These are phyloP conservation scores for Pestalotiopsis sp. DNA, from an alignment of 2,329 filamentous ascomycete species.

Conservation along the genomic window DNA sequence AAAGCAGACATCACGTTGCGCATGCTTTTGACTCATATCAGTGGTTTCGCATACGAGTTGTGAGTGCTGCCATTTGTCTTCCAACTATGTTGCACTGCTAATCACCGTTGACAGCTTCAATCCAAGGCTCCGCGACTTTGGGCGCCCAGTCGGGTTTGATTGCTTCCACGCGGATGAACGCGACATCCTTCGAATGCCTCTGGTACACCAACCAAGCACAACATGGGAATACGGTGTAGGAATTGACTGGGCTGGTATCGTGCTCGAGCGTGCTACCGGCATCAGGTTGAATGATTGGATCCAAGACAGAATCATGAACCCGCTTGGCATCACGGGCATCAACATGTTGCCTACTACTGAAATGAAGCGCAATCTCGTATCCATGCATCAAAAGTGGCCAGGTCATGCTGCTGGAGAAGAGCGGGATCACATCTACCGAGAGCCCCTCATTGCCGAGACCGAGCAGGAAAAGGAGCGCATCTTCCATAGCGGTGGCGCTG, in stretches of 20 bases:
- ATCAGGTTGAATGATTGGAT: slow-evolving; percentile 48
- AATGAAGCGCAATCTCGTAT: slow-evolving; percentile 55
- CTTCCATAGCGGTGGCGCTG: slow-evolving; percentile 63
- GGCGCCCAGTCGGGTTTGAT: slow-evolving; percentile 50
- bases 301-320: slow-evolving; percentile 45
- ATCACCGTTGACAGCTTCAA: slow-evolving; percentile 27
- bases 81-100: not conserved
- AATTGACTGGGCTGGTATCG: slow-evolving; percentile 55
- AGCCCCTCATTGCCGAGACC: slow-evolving; percentile 35
- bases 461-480: slow-evolving; percentile 41
- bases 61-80: not conserved
- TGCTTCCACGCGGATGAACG: slow-evolving; percentile 56
- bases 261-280: slow-evolving; percentile 45
- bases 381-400: slow-evolving; percentile 53
- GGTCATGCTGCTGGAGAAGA: slow-evolving; percentile 37
- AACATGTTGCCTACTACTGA: slow-evolving; percentile 56
- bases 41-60: slow-evolving; percentile 59
- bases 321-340: slow-evolving; percentile 48
- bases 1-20: slow-evolving; percentile 52
- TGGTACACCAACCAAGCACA: slow-evolving; percentile 64
- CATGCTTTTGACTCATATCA: slow-evolving; percentile 57
- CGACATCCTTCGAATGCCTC: slow-evolving; percentile 48
- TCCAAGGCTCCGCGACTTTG: slow-evolving; percentile 45
- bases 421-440: slow-evolving; percentile 49
- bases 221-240: slow-evolving; percentile 60